These are phyloP conservation scores for Carallia pectinifolia DNA, from an alignment of 345 rosid genomes.

Conservation along the genomic window DNA sequence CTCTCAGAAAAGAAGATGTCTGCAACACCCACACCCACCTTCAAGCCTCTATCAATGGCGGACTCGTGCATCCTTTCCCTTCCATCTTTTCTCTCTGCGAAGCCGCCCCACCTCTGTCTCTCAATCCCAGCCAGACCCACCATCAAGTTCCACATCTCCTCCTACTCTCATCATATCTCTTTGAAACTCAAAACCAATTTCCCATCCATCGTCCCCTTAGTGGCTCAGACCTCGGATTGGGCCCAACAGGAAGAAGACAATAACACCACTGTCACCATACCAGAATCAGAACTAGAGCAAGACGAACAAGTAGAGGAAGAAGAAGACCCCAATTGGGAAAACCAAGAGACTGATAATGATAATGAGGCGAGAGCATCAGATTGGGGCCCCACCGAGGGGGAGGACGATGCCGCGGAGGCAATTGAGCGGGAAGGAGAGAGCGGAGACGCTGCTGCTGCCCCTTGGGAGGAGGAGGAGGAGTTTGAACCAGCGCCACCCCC, in stretches of 20 bases:
- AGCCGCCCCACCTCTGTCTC: slow-evolving; percentile 32
- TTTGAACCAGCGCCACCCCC: slow-evolving; percentile 47
- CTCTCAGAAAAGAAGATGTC: slow-evolving; percentile 26
- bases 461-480: slow-evolving; percentile 21
- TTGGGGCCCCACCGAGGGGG: slow-evolving; percentile 37
- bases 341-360: slow-evolving; percentile 26
- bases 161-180: slow-evolving; percentile 19
- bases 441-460: slow-evolving; percentile 11
- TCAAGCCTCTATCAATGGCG: slow-evolving; percentile 55
- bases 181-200: slow-evolving; percentile 41
- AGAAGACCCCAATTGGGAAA: slow-evolving; percentile 28
- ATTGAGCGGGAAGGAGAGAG: background rate
- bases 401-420: slow-evolving; percentile 21
- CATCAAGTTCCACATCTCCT: slow-evolving; percentile 25
- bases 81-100: slow-evolving; percentile 40
- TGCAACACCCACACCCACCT: slow-evolving; percentile 39
- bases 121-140: slow-evolving; percentile 27
- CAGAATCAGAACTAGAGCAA: slow-evolving; percentile 21
- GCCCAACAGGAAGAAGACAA: slow-evolving; percentile 37
- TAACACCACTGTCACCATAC: slow-evolving; percentile 30
- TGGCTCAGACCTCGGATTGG: slow-evolving; percentile 52
- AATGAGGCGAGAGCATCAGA: slow-evolving; percentile 31
- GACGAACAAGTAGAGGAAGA: background rate
- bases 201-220: slow-evolving; percentile 43
- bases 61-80: slow-evolving; percentile 51